These are phyloP conservation scores for Fusarium musae DNA, from an alignment of 2,329 filamentous ascomycete genomes.

Conservation along the genomic window DNA sequence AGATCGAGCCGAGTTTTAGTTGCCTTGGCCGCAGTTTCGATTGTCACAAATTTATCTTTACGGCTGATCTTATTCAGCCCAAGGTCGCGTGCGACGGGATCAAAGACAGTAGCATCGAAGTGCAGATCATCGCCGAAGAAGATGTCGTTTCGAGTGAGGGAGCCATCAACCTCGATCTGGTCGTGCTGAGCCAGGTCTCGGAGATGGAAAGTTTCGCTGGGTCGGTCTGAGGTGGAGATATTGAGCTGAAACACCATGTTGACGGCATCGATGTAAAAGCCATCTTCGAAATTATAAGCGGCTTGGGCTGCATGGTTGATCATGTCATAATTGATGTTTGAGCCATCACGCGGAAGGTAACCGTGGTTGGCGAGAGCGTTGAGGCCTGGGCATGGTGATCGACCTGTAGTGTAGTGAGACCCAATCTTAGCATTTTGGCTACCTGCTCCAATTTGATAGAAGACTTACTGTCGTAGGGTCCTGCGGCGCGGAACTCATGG, in stretches of 20 bases:
- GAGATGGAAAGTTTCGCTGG: neutral
- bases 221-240: neutral
- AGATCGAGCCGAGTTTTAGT: neutral
- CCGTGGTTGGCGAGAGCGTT: neutral
- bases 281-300: neutral
- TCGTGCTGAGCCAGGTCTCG: neutral
- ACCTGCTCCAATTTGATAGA: too few relatives aligned
- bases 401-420: neutral
- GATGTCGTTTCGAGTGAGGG: neutral
- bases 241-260: neutral
- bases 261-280: neutral
- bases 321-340: neutral
- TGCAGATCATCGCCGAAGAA: neutral
- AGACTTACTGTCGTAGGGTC: neutral
- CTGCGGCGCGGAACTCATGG: neutral
- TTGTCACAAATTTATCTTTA: neutral
- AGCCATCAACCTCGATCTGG: neutral
- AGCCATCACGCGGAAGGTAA: neutral
- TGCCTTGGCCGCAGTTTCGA: neutral
- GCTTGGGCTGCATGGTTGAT: neutral
- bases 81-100: neutral
- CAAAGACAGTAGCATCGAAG: neutral
- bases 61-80: neutral
- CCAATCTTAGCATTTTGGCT: neutral
- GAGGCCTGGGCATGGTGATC: neutral